Conservation (phyloP, 345 rosid species). For the Gossypioides kirkii region DNA sequence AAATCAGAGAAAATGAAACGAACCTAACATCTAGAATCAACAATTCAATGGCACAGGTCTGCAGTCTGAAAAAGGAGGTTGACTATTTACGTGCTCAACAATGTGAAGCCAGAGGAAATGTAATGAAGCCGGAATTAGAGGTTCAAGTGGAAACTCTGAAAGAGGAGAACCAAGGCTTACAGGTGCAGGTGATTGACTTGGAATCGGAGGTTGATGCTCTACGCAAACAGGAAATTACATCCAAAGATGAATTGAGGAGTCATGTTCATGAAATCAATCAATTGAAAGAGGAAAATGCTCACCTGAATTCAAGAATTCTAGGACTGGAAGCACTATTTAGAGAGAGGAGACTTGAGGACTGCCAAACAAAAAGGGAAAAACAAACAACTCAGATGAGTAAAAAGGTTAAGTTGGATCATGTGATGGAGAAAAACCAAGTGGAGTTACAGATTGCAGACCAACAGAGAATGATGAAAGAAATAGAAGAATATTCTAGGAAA, state of each 20-base stretch:
- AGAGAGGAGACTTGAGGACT: slow-evolving; percentile 22
- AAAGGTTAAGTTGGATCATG: slow-evolving; percentile 29
- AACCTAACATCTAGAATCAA: slow-evolving; percentile 35
- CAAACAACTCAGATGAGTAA: slow-evolving; percentile 23
- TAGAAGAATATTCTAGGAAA: slow-evolving; percentile 30
- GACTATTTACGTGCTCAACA: slow-evolving; percentile 31
- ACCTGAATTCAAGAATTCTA: slow-evolving; percentile 26
- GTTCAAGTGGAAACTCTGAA: slow-evolving; percentile 27
- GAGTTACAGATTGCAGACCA: slow-evolving; percentile 34
- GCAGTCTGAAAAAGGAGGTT: slow-evolving; percentile 36
- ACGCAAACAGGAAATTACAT: slow-evolving; percentile 18
- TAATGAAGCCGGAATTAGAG: slow-evolving; percentile 26
- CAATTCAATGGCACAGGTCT: slow-evolving; percentile 27
- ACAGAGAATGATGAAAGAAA: slow-evolving; percentile 31
- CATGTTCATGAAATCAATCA: slow-evolving; percentile 23
- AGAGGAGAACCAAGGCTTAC: slow-evolving; percentile 35
- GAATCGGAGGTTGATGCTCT: slow-evolving; percentile 26
- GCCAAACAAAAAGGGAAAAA: slow-evolving; percentile 12
- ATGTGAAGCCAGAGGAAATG: slow-evolving; percentile 26
- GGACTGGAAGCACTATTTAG: slow-evolving; percentile 30
- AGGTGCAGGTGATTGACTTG: slow-evolving; percentile 26
- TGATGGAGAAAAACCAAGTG: slow-evolving; percentile 23
- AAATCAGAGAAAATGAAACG: slow-evolving; percentile 43
- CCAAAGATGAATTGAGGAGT: slow-evolving; percentile 36
- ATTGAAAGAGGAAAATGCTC: slow-evolving; percentile 44